phyloP scores from a whole-genome alignment of 2,329 filamentous ascomycete genomes.

The Colletotrichum sp. region DNA sequence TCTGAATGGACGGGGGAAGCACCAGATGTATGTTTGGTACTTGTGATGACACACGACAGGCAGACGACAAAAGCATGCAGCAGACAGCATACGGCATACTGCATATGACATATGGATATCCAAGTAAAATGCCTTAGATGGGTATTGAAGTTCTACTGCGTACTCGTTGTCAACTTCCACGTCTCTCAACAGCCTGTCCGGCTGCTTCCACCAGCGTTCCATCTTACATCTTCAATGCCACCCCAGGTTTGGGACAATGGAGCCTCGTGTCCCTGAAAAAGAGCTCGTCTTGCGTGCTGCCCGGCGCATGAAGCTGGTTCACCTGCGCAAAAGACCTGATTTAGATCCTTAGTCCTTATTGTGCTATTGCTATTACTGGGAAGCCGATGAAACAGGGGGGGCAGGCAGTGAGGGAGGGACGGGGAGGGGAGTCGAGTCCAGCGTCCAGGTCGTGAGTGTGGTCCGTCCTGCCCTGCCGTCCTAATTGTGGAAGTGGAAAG shows the following conservation, averaged over 20 bases:
- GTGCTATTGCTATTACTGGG: not conserved
- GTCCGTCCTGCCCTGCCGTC: not conserved
- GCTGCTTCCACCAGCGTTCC: constrained; percentile 12
- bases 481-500: not conserved
- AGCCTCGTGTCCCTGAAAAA: not conserved
- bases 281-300: not conserved
- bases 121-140: not conserved
- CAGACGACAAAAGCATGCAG: not conserved
- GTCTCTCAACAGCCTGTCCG: not conserved
- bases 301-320: not conserved
- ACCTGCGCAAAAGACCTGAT: constrained; percentile 10
- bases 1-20: not conserved
- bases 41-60: not conserved
- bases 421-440: not conserved
- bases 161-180: not conserved
- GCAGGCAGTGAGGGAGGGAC: not conserved
- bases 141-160: not conserved
- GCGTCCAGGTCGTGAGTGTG: not conserved
- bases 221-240: constrained; percentile 1
- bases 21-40: not conserved
- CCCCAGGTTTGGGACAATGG: not conserved
- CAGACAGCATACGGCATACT: not conserved
- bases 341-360: constrained; percentile 9
- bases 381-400: not conserved
- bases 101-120: not conserved